Evolutionary conservation across 78 protist species (phyloP).

Genomic region (Polysphondylium violaceum): DNA sequence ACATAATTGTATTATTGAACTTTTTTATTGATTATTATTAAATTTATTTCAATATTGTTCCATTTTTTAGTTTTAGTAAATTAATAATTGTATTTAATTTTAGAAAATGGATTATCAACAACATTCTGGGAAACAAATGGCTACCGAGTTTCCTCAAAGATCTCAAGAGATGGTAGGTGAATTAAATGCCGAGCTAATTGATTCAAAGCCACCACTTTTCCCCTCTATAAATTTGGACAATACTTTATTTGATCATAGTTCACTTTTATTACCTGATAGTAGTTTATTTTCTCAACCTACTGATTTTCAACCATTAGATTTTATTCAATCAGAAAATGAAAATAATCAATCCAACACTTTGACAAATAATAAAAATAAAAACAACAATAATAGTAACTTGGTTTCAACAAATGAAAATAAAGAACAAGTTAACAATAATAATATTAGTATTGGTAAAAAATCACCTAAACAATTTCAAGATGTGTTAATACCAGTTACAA

Average conservation of each 20-base stretch:
- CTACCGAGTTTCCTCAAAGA: conserved; percentile 19
- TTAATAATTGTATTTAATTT: too few relatives aligned
- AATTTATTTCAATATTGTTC: too few relatives aligned
- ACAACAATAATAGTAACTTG: too few relatives aligned
- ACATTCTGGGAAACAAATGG: conserved; percentile 17
- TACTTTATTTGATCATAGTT: too few relatives aligned
- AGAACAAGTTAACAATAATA: neutral
- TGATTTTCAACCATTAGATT: neutral
- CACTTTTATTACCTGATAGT: too few relatives aligned
- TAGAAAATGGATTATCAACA: conserved; percentile 14
- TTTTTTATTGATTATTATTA: too few relatives aligned
- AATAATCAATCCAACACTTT: neutral
- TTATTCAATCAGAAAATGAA: neutral
- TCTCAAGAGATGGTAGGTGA: neutral
- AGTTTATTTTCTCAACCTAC: neutral
- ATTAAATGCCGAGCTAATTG: neutral
- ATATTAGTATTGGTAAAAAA: neutral
- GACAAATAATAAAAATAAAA: neutral
- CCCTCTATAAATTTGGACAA: too few relatives aligned
- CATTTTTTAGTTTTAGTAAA: too few relatives aligned
- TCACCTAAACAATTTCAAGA: conserved; percentile 63
- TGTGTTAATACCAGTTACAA: conserved; percentile 53
- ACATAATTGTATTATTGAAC: too few relatives aligned
- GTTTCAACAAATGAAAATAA: neutral
- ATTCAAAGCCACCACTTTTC: neutral